Conservation (phyloP, 805 yeast genomes). For the Teunomyces gatunensis region DNA sequence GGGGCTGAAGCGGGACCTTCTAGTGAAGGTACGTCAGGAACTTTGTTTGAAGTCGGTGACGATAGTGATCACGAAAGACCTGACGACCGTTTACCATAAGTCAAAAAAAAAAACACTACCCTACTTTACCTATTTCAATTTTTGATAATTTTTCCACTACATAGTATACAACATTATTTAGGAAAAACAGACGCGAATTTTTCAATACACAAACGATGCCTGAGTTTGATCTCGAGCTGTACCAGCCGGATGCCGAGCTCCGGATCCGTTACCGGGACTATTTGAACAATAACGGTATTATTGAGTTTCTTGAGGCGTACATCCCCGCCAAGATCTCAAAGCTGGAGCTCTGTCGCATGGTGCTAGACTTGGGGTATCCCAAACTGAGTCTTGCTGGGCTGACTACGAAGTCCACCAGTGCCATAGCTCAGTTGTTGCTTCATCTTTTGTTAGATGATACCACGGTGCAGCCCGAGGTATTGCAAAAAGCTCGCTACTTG, state of each 20-base stretch:
- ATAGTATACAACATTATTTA: no score
- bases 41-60: slow-evolving; percentile 42
- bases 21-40: slow-evolving; percentile 21
- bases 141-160: no score
- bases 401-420: slow-evolving; percentile 5
- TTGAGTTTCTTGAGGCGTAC: slow-evolving; percentile 12
- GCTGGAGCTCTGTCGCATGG: slow-evolving; percentile 12
- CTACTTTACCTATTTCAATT: no score
- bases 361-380: slow-evolving; percentile 18
- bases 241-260: slow-evolving; percentile 5
- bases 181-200: background rate
- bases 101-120: background rate
- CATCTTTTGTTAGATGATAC: slow-evolving; percentile 10
- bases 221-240: background rate
- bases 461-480: background rate
- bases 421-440: slow-evolving; percentile 10
- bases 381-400: slow-evolving; percentile 6
- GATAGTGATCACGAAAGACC: slow-evolving; percentile 12
- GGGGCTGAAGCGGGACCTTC: background rate
- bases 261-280: slow-evolving; percentile 10
- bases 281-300: slow-evolving; percentile 12
- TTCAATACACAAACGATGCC: background rate
- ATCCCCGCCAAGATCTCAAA: slow-evolving; percentile 13
- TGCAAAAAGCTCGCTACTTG: background rate
- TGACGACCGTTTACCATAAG: slow-evolving; percentile 9